These are phyloP conservation scores for Dioscorea alata DNA, from an alignment of 106 monocot genomes.

Conservation along the genomic window DNA sequence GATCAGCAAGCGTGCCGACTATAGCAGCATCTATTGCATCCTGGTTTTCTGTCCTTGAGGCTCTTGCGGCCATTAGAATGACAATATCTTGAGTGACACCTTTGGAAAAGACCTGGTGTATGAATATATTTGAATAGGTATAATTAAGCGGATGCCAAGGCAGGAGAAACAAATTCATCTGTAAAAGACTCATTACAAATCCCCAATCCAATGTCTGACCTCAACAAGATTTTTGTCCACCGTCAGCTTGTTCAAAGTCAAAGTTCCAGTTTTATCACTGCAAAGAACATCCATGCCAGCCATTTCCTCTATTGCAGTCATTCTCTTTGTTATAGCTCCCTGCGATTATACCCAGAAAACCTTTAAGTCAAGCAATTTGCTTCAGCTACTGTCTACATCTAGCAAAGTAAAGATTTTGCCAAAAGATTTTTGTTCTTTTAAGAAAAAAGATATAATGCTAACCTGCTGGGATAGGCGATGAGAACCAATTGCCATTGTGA, in stretches of 20 bases:
- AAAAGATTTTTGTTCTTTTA: too few relatives aligned
- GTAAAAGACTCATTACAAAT: background rate
- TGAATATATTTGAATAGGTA: background rate
- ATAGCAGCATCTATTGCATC: conserved; percentile 96
- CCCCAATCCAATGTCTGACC: conserved; percentile 17
- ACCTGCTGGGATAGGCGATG: conserved; percentile 96
- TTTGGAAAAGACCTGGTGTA: conserved; percentile 66
- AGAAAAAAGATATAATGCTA: background rate
- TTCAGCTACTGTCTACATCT: too few relatives aligned
- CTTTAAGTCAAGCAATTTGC: background rate
- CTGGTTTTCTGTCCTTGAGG: conserved; percentile 91
- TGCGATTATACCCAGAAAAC: conserved; percentile 19
- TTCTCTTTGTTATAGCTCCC: conserved; percentile 91
- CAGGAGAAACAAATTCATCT: background rate
- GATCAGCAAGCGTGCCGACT: conserved; percentile 95
- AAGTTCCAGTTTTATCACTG: conserved; percentile 88
- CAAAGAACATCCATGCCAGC: conserved; percentile 98
- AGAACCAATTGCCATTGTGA: conserved; percentile 99
- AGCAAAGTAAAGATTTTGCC: too few relatives aligned
- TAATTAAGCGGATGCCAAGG: background rate
- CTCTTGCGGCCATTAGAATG: conserved; percentile 93
- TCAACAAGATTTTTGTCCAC: conserved; percentile 75
- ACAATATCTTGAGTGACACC: conserved; percentile 77
- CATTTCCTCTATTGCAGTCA: conserved; percentile 95
- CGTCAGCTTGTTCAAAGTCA: conserved; percentile 78